phyloP scores from a whole-genome alignment of 345 rosid genomes.

The Bruguiera sexangula region DNA sequence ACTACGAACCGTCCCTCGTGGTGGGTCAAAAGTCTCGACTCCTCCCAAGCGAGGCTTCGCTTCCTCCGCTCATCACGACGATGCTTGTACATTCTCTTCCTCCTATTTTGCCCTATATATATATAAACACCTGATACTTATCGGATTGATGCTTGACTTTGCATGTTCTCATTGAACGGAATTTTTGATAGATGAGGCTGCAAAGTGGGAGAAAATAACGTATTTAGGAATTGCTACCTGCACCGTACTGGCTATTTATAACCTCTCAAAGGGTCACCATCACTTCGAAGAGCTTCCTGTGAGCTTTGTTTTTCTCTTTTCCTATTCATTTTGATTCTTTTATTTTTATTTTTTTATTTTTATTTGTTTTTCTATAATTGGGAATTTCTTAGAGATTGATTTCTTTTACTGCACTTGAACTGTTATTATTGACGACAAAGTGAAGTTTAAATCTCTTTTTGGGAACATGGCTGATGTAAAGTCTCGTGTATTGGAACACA shows the following conservation, averaged over 20 bases:
- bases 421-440: too few species aligned
- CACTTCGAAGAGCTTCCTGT: conserved; percentile 87
- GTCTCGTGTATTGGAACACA: too few species aligned
- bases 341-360: neutral
- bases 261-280: conserved; percentile 81
- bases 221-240: conserved; percentile 66
- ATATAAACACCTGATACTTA: neutral
- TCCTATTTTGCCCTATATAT: neutral
- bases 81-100: conserved; percentile 45
- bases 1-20: conserved; percentile 55
- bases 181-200: conserved; percentile 55
- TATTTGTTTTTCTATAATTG: neutral
- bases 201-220: conserved; percentile 92
- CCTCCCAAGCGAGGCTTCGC: conserved; percentile 63
- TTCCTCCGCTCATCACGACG: conserved; percentile 71
- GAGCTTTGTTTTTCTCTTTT: conserved; percentile 28
- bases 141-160: neutral
- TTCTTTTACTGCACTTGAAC: neutral
- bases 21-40: conserved; percentile 46
- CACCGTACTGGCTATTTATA: conserved; percentile 45
- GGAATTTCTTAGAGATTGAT: neutral
- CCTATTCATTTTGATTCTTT: neutral
- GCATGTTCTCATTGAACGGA: neutral
- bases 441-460: neutral
- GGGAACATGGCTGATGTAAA: neutral